These are phyloP conservation scores for Simplicillium sp. DNA, from an alignment of 2,329 filamentous ascomycete species.

Conservation along the genomic window DNA sequence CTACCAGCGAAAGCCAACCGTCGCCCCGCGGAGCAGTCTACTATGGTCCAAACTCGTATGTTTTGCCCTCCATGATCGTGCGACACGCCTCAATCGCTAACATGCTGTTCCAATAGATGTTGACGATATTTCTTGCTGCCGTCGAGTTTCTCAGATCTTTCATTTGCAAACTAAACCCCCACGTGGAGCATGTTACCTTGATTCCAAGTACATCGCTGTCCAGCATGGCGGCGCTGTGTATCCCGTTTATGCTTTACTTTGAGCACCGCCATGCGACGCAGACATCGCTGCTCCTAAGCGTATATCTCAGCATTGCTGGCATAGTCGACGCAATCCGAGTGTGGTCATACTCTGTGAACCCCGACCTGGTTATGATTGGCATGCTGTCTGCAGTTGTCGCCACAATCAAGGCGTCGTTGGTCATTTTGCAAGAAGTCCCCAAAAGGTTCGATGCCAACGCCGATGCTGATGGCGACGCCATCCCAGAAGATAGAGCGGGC, in stretches of 20 bases:
- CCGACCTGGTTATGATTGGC: background rate
- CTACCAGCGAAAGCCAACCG: background rate
- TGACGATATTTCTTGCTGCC: background rate
- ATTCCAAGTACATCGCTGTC: background rate
- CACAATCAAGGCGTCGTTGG: background rate
- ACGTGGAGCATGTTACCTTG: background rate
- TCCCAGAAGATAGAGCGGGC: background rate
- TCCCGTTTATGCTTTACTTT: background rate
- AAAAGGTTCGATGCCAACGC: background rate
- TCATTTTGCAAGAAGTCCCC: background rate
- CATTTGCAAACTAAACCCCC: background rate
- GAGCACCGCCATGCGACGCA: background rate
- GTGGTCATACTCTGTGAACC: background rate
- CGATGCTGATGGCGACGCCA: background rate
- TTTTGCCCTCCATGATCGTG: too few relatives aligned
- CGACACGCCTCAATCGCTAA: too few relatives aligned
- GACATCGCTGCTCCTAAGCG: background rate
- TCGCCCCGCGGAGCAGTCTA: background rate
- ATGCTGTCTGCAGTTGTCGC: background rate
- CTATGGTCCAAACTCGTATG: conserved; percentile 1
- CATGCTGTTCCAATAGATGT: too few relatives aligned
- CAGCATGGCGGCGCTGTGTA: background rate
- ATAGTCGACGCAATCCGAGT: background rate
- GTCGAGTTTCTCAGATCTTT: background rate
- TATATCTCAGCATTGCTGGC: background rate